Evolutionary conservation across 768 basidiomycete species (phyloP), one percentile per base, ranked within the genome.

Genomic region (Gymnopilus dilepis): DNA sequence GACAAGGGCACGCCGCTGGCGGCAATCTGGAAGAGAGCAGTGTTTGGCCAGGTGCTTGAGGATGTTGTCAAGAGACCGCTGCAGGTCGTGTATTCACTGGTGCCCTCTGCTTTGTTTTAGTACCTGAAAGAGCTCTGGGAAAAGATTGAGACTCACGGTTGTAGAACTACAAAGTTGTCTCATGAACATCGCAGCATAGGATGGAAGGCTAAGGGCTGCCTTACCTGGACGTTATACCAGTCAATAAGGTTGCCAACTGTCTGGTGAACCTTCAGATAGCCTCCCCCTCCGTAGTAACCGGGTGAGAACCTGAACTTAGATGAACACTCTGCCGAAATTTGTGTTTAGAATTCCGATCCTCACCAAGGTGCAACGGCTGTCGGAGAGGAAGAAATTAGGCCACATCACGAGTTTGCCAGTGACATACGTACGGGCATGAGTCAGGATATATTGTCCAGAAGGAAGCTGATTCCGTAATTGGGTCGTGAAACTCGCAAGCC

Each of bases 1-100:
- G 82, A 71, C 24, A 85, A 71, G 3, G 79, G 70, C 2, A 92
- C 82, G 22, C 88, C 88, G 55, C 73, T 82, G 1, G 79, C 80
- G 38, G 82, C 82, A 60, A 88, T 86, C 67, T 87, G 81, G 73
- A 88, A 84, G 31, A 82, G 74, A 0, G 89, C 78, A 0, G 87
- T 80, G 34, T 86, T 59, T 6, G 90, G 91, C 85, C 86, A 91
- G n/a, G 76, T 70, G 47, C 73, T 77, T 6, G 87, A 86, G 1
- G 88, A 90, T 0, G 79, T 67, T 0, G 77, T 85, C 45, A 92
- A 72, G 11, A 93, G 82, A 30, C 80, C 82, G 24, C 67, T 43
- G 70, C 89, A 90, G 8, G 86, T 86, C 0, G 84, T 86, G 68
- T 90, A 90, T 69, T 88, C 89, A 9, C 70, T 74, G 9, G 75